These are phyloP conservation scores for Vinca minor DNA, from an alignment of 257 asterid species.

Conservation along the genomic window DNA sequence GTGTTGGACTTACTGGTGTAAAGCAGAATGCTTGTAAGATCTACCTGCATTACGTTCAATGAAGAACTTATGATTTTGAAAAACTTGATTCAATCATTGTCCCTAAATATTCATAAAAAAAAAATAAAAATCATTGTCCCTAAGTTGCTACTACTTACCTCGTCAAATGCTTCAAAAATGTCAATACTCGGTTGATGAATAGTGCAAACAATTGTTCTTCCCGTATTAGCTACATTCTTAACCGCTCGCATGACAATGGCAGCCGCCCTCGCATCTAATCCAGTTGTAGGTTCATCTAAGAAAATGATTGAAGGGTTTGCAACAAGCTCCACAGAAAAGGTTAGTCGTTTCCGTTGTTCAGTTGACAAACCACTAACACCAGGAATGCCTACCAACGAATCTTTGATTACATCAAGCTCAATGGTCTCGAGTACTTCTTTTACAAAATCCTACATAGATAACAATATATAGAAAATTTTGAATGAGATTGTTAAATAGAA, in stretches of 20 bases:
- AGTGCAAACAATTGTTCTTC: conserved; percentile 11
- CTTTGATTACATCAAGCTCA: conserved; percentile 14
- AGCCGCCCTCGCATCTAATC: conserved; percentile 11
- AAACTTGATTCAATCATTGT: neutral
- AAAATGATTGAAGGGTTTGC: conserved; percentile 13
- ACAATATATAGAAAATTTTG: neutral
- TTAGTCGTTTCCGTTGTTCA: conserved; percentile 11
- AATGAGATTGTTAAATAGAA: neutral
- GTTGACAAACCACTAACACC: conserved; percentile 12
- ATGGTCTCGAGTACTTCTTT: conserved; percentile 10
- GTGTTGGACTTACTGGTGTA: conserved; percentile 3
- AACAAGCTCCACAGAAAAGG: conserved; percentile 9
- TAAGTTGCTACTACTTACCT: neutral
- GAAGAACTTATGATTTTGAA: neutral
- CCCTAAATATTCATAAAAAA: too few relatives aligned
- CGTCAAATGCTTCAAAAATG: conserved; percentile 13
- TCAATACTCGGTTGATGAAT: conserved; percentile 13
- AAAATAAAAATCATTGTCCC: too few relatives aligned
- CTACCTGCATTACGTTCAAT: conserved; percentile 1
- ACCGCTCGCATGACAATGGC: conserved; percentile 13
- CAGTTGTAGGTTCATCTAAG: conserved; percentile 12
- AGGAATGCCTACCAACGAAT: conserved; percentile 12
- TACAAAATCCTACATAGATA: conserved; percentile 6
- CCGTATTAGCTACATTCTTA: conserved; percentile 5
- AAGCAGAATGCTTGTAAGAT: conserved; percentile 5